Percentiles rank a stretch among this genome's conserved stretches.
Conservation (phyloP, 345 rosid species). For the Melaleuca quinquenervia region DNA sequence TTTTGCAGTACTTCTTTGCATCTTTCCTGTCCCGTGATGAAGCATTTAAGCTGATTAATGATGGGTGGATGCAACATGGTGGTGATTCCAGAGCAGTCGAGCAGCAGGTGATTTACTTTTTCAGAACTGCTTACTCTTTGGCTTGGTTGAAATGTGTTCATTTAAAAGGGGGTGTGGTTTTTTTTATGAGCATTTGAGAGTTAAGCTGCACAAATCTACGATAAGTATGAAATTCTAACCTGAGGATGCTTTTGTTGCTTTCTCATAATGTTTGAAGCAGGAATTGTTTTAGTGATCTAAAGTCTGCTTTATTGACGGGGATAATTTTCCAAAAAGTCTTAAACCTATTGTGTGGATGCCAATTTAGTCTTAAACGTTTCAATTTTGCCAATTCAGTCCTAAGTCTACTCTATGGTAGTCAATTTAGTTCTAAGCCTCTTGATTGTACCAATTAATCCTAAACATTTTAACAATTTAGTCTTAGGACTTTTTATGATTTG, state of each 20-base stretch:
- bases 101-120: constrained; percentile 31
- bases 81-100: constrained; percentile 19
- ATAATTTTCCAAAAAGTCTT: no score
- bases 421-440: no score
- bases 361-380: no score
- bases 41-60: constrained; percentile 49
- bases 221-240: not conserved
- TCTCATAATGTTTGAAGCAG: not conserved
- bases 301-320: not conserved
- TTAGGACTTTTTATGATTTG: no score
- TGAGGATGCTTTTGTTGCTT: not conserved
- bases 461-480: no score
- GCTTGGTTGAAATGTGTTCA: not conserved
- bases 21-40: constrained; percentile 69
- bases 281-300: not conserved
- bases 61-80: constrained; percentile 45
- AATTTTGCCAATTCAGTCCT: no score
- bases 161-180: not conserved
- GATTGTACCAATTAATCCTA: no score
- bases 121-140: not conserved
- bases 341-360: no score
- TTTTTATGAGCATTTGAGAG: not conserved
- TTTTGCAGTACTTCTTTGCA: constrained; percentile 58
- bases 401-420: no score
- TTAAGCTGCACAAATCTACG: not conserved